Evolutionary conservation across 179 eudicot species (phyloP).

Genomic region (Corrigiola litoralis): DNA sequence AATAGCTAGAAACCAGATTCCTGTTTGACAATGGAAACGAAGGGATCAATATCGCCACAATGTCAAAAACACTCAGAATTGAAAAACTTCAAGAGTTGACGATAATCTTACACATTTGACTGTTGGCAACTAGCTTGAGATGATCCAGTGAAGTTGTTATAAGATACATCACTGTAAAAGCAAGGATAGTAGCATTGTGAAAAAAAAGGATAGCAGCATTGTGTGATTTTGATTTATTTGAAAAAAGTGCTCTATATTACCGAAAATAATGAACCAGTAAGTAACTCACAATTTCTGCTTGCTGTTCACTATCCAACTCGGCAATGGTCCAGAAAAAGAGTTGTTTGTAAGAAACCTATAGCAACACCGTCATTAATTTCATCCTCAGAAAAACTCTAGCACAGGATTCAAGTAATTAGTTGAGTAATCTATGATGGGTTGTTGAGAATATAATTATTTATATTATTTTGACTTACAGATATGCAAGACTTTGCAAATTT

Average conservation of each 20-base stretch:
- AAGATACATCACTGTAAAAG: slow-evolving; percentile 51
- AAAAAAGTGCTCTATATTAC: background rate
- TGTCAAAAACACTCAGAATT: background rate
- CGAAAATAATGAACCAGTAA: background rate
- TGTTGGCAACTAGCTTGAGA: slow-evolving; percentile 33
- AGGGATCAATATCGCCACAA: background rate
- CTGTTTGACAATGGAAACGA: slow-evolving; percentile 28
- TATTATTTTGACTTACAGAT: slow-evolving; percentile 18
- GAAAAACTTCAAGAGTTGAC: background rate
- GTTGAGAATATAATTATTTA: background rate
- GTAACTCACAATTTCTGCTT: slow-evolving; percentile 38
- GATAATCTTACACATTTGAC: slow-evolving; percentile 43
- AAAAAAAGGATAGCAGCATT: no score
- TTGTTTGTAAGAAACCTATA: slow-evolving; percentile 68
- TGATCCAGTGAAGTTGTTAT: slow-evolving; percentile 53
- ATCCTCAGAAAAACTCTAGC: background rate
- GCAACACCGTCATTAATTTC: background rate
- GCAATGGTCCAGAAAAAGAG: slow-evolving; percentile 59
- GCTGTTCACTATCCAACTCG: slow-evolving; percentile 48
- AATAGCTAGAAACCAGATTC: slow-evolving; percentile 60
- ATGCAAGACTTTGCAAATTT: slow-evolving; percentile 15
- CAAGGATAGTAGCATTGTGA: background rate
- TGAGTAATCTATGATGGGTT: background rate
- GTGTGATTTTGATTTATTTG: background rate
- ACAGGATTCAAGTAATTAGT: background rate